phyloP scores from a whole-genome alignment of 345 rosid species.

The Linum lewisii region DNA sequence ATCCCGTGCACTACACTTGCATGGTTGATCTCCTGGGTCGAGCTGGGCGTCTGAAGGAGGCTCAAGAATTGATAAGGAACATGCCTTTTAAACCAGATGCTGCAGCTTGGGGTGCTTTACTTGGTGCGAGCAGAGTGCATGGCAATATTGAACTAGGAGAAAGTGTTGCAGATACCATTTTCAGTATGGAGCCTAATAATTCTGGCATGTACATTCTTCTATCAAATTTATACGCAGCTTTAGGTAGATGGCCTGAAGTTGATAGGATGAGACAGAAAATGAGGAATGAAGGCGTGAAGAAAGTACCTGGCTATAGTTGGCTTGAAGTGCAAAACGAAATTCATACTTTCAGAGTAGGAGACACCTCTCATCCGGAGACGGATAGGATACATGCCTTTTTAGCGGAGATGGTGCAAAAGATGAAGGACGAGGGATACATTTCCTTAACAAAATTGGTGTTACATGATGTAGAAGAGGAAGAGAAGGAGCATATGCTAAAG shows the following conservation, averaged over 20 bases:
- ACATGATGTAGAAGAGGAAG: conserved; percentile 73
- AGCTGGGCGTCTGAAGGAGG: conserved; percentile 58
- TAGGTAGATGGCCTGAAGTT: conserved; percentile 58
- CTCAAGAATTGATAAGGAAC: conserved; percentile 37
- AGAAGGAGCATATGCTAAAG: conserved; percentile 59
- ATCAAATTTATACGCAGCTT: conserved; percentile 58
- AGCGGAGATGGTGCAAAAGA: conserved; percentile 49
- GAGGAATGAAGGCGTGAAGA: conserved; percentile 56
- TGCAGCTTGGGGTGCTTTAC: conserved; percentile 73
- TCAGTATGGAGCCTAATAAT: conserved; percentile 60
- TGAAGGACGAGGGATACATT: conserved; percentile 51
- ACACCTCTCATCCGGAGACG: conserved; percentile 45
- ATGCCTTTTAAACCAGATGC: conserved; percentile 69
- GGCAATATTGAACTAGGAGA: conserved; percentile 53
- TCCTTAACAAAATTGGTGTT: conserved; percentile 48
- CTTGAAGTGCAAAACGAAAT: conserved; percentile 53
- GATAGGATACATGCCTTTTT: conserved; percentile 42
- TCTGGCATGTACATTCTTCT: conserved; percentile 68
- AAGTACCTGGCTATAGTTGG: conserved; percentile 61
- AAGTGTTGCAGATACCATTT: conserved; percentile 48
- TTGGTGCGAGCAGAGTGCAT: conserved; percentile 67
- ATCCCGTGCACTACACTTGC: conserved; percentile 54
- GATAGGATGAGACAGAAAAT: conserved; percentile 47
- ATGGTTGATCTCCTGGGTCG: conserved; percentile 74
- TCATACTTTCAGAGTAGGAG: conserved; percentile 55